These are phyloP conservation scores for Coemansia erecta DNA, from an alignment of 192 early-diverging fungal genomes.

Conservation along the genomic window DNA sequence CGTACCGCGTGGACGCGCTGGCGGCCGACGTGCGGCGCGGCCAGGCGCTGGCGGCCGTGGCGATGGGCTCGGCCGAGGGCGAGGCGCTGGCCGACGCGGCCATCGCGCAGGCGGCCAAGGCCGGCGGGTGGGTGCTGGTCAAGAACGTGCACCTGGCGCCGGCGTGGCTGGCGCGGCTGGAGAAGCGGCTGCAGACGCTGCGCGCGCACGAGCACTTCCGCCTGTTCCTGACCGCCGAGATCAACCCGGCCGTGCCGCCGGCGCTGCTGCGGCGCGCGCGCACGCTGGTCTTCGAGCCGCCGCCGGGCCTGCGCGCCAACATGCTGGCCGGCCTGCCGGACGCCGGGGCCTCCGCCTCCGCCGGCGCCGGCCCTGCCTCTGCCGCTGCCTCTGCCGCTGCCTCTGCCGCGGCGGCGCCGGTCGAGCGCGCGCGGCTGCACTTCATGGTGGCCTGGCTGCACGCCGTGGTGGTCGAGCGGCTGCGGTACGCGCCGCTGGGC, in stretches of 20 bases:
- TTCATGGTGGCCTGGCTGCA: conserved; percentile 98
- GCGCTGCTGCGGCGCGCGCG: conserved; percentile 88
- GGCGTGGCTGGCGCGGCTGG: conserved; percentile 89
- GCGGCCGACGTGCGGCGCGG: conserved; percentile 61
- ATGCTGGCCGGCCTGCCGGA: conserved; percentile 72
- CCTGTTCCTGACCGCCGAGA: conserved; percentile 98
- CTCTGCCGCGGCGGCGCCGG: conserved; percentile 59
- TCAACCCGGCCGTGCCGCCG: conserved; percentile 91
- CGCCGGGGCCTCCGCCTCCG: not conserved
- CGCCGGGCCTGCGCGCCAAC: conserved; percentile 93
- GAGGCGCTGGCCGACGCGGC: conserved; percentile 85
- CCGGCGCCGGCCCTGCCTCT: conserved; percentile 60
- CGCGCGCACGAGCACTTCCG: conserved; percentile 84
- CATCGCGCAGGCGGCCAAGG: conserved; percentile 76
- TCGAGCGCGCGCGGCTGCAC: conserved; percentile 84
- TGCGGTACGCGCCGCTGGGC: conserved; percentile 95
- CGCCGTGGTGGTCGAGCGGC: conserved; percentile 89
- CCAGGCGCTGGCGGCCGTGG: conserved; percentile 76
- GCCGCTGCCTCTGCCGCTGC: conserved; percentile 27
- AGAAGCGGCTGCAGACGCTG: conserved; percentile 89
- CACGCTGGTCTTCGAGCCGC: conserved; percentile 94
- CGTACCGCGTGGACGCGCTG: conserved; percentile 89
- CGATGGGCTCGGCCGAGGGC: conserved; percentile 98
- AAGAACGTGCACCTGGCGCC: conserved; percentile 99
- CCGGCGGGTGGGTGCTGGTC: conserved; percentile 92